Evolutionary conservation across 2,329 filamentous ascomycete genomes (phyloP).

Genomic region (Daldinia eschscholtzii): DNA sequence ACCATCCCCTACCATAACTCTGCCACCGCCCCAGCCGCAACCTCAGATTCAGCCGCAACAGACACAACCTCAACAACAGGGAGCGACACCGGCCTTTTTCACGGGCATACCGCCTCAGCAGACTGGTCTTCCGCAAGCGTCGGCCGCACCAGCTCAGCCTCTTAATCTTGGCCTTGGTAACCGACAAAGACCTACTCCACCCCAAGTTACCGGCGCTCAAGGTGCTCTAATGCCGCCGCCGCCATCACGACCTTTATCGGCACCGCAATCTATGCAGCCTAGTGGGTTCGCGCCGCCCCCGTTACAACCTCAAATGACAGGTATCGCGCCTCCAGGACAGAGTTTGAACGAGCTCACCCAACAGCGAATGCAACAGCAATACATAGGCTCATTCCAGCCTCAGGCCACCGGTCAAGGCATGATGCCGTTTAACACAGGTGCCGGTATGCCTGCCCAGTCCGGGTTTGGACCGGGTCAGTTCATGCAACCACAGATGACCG

Average conservation of each 20-base stretch:
- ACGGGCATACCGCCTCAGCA: slow-evolving; percentile 62
- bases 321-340: slow-evolving; percentile 80
- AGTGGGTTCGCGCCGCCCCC: slow-evolving; percentile 80
- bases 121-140: slow-evolving; percentile 57
- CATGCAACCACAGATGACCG: slow-evolving; percentile 59
- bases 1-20: slow-evolving; percentile 50
- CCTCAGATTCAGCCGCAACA: slow-evolving; percentile 54
- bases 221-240: slow-evolving; percentile 79
- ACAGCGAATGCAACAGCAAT: slow-evolving; percentile 73
- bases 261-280: slow-evolving; percentile 83
- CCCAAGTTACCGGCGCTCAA: slow-evolving; percentile 70
- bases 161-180: slow-evolving; percentile 60
- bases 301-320: slow-evolving; percentile 87
- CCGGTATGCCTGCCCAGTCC: slow-evolving; percentile 55
- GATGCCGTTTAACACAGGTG: slow-evolving; percentile 55
- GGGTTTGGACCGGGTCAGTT: slow-evolving; percentile 58
- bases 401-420: slow-evolving; percentile 58
- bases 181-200: slow-evolving; percentile 78
- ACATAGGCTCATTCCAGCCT: slow-evolving; percentile 56
- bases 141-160: slow-evolving; percentile 57
- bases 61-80: slow-evolving; percentile 59
- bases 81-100: slow-evolving; percentile 72
- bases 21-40: slow-evolving; percentile 52
- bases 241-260: slow-evolving; percentile 82
- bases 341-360: slow-evolving; percentile 80